Evolutionary conservation across 495 filamentous ascomycete species (phyloP).

Genomic region (Diplogelasinospora grovesii): DNA sequence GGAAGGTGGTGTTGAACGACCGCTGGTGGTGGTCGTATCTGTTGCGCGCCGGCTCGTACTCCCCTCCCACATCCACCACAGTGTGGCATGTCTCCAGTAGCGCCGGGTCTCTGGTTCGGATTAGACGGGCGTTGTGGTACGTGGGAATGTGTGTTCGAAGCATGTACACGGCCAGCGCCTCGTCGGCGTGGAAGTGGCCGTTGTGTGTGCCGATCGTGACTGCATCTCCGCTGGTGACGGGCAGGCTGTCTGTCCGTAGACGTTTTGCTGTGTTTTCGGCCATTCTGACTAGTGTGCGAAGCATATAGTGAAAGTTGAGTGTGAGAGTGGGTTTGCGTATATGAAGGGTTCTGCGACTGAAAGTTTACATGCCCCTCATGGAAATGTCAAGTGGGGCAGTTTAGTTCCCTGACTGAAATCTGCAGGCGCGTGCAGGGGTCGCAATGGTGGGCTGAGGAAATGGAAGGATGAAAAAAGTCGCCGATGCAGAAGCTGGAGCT

Average conservation of each 20-base stretch:
- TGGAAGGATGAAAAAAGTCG: no score
- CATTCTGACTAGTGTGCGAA: conserved; percentile 38
- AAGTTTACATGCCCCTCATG: no score
- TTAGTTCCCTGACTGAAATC: no score
- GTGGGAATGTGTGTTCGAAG: conserved; percentile 74
- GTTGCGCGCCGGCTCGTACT: conserved; percentile 67
- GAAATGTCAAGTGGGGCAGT: no score
- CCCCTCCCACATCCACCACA: conserved; percentile 91
- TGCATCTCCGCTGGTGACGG: no score
- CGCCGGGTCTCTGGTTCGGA: conserved; percentile 80
- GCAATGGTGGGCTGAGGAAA: no score
- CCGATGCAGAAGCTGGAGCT: no score
- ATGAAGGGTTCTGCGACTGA: no score
- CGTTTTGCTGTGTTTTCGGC: conserved; percentile 63
- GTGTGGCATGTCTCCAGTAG: conserved; percentile 78
- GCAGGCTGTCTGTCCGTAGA: conserved; percentile 51
- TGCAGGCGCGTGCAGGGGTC: no score
- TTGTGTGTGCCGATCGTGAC: conserved; percentile 84
- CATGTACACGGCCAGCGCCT: conserved; percentile 96
- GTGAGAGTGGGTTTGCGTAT: neutral
- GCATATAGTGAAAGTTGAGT: conserved; percentile 13
- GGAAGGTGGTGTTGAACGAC: conserved; percentile 71
- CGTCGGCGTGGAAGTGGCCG: conserved; percentile 98
- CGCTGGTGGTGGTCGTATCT: conserved; percentile 98
- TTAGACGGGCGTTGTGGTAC: conserved; percentile 66